Evolutionary conservation across 176 grass and related monocot genomes (phyloP).

Genomic region (Oryza australiensis): DNA sequence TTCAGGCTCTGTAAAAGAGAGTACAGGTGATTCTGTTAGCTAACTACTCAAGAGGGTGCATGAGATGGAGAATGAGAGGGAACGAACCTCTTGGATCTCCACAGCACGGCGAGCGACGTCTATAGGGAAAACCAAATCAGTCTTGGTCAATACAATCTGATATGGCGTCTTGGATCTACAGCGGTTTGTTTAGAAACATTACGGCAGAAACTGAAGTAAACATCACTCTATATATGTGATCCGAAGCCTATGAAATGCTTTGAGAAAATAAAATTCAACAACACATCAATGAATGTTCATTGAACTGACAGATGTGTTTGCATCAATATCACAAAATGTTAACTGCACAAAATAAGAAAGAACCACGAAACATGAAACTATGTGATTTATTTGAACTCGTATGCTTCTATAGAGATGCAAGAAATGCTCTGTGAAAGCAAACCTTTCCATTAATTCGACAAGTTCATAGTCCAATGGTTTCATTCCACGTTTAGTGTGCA

Average conservation of each 20-base stretch:
- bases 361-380: background rate
- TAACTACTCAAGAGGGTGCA: background rate
- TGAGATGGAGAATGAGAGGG: background rate
- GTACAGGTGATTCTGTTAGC: constrained; percentile 4
- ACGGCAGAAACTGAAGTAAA: background rate
- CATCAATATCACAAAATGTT: background rate
- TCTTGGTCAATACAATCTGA: constrained; percentile 92
- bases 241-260: background rate
- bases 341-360: background rate
- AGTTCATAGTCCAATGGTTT: constrained; percentile 92
- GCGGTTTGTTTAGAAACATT: background rate
- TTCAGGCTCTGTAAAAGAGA: constrained; percentile 65
- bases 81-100: constrained; percentile 87
- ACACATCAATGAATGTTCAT: background rate
- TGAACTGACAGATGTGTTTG: background rate
- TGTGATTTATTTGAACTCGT: background rate
- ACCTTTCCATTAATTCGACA: constrained; percentile 92
- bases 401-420: background rate
- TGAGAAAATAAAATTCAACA: background rate
- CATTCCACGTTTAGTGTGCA: constrained; percentile 99
- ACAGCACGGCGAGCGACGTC: constrained; percentile 82
- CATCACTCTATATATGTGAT: background rate
- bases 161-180: constrained; percentile 87
- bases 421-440: constrained; percentile 1
- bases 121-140: constrained; percentile 92